Conservation (phyloP, 148 eudicot genomes). For the Hydrangea macrophylla region DNA sequence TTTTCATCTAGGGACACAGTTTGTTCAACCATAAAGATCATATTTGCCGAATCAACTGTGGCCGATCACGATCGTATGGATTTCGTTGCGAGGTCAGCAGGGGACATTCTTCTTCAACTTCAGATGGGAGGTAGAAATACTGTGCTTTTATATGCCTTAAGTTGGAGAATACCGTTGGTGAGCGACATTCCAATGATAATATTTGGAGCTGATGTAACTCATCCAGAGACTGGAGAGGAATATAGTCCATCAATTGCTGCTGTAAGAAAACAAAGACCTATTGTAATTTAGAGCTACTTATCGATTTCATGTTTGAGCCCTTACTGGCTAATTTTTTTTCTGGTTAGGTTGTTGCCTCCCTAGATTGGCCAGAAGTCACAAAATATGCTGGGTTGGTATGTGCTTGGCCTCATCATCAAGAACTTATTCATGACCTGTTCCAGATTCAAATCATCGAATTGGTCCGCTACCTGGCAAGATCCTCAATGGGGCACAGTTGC, state of each 20-base stretch:
- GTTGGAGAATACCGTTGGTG: constrained; percentile 70
- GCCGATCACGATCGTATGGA: no score
- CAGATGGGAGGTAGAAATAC: constrained; percentile 89
- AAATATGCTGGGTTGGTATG: constrained; percentile 86
- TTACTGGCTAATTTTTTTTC: no score
- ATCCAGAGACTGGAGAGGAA: constrained; percentile 85
- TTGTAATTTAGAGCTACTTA: background rate
- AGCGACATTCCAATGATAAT: constrained; percentile 87
- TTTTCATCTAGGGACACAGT: no score
- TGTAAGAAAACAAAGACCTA: constrained; percentile 34
- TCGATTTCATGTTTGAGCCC: background rate
- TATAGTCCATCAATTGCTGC: constrained; percentile 92
- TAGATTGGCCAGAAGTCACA: constrained; percentile 94
- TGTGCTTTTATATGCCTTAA: constrained; percentile 70
- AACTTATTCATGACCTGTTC: constrained; percentile 85
- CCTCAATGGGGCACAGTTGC: constrained; percentile 58
- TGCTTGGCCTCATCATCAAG: constrained; percentile 87
- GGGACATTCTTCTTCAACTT: background rate
- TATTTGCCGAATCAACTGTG: no score
- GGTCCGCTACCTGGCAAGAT: constrained; percentile 77
- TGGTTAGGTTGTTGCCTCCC: constrained; percentile 87
- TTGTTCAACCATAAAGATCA: no score
- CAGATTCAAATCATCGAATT: no score
- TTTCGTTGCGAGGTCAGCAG: no score
- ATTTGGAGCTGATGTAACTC: constrained; percentile 97